Base-by-base conservation (phyloP, 2,329 filamentous ascomycete genomes). In the Aspergillus eucalypticola region DNA sequence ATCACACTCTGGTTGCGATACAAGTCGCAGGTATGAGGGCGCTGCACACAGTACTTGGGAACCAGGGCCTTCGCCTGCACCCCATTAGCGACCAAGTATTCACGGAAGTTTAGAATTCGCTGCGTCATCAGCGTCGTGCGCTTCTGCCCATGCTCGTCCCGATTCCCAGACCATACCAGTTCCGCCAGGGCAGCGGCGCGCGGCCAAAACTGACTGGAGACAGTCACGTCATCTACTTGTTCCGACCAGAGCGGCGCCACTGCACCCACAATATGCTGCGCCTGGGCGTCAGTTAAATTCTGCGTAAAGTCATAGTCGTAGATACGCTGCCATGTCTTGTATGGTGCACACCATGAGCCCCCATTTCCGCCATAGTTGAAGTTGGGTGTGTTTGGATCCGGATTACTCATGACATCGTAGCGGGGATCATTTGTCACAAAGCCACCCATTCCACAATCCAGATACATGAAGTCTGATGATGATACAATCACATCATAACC, bases 301-400 rank as follows among this genome's bases (percentile, higher is more conserved):
- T 70, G 62, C 0, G 82, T 82, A 68, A 85, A 85, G 73, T 86
- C 83, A 69, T 81, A 85, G 75, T 84, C 77, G 73, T 86, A 86
- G 72, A 86, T 84, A 52, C 83, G 83, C 69, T 85, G 83, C 83
- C 83, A 86, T 19, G 82, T 84, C 71, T 86, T 86, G 77, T 85
- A 86, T 0, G 83, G 83, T 0, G 79, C 80, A 67, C 83, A 86
- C 83, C 83, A 86, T 15, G 80, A 83, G 17, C 83, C 83, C 41
- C 83, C 83, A 21, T 58, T 63, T 44, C 79, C 83, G n/a, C 76
- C 76, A 68, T 81, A 86, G 76, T 86, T 85, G 79, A 84, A 85
- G 66, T 76, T 83, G 3, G 77, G 70, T 0, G 68, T 70, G 17
- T 67, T 68, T 6, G 76, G 72, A 61, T 81, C 78, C 0, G 83